Evolutionary conservation across 2,329 filamentous ascomycete genomes (phyloP).

Genomic region (Diaporthe batatas): DNA sequence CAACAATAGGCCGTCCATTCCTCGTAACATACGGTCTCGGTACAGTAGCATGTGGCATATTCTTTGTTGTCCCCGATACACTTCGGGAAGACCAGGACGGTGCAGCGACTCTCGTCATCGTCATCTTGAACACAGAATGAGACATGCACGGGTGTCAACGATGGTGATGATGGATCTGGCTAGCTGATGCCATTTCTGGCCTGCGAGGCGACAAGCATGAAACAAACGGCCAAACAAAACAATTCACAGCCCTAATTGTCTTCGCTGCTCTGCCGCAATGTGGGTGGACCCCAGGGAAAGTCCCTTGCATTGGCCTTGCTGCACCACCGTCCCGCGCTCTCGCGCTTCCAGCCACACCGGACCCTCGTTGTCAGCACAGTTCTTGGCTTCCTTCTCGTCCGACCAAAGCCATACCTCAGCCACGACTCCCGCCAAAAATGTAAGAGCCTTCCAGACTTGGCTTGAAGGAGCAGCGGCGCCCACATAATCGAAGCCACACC

Average conservation of each 20-base stretch:
- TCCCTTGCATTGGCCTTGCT: constrained; percentile 30
- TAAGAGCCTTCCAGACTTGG: constrained; percentile 11
- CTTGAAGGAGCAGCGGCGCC: constrained; percentile 14
- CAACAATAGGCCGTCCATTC: not conserved
- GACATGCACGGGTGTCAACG: not conserved
- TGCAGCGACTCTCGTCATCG: constrained; percentile 16
- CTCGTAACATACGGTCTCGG: not conserved
- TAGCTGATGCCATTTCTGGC: constrained; percentile 17
- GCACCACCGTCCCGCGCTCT: not conserved
- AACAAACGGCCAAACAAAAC: not conserved
- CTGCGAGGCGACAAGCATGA: not conserved
- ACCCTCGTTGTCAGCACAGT: constrained; percentile 28
- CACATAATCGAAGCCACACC: constrained; percentile 24
- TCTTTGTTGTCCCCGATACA: not conserved
- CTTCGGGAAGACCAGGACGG: not conserved
- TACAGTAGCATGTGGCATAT: not conserved
- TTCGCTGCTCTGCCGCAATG: not conserved
- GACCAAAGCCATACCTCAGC: constrained; percentile 33
- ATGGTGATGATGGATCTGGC: not conserved
- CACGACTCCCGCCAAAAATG: constrained; percentile 19
- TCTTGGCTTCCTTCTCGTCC: constrained; percentile 33
- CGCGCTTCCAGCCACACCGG: constrained; percentile 30
- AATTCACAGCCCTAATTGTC: not conserved
- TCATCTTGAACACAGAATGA: constrained; percentile 13
- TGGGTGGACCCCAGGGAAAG: constrained; percentile 19